A percentile compares a stretch with the other conserved stretches of the same genome.
phyloP scores from a whole-genome alignment of 2,329 filamentous ascomycete genomes.

The Aspergillus aculeatinus region DNA sequence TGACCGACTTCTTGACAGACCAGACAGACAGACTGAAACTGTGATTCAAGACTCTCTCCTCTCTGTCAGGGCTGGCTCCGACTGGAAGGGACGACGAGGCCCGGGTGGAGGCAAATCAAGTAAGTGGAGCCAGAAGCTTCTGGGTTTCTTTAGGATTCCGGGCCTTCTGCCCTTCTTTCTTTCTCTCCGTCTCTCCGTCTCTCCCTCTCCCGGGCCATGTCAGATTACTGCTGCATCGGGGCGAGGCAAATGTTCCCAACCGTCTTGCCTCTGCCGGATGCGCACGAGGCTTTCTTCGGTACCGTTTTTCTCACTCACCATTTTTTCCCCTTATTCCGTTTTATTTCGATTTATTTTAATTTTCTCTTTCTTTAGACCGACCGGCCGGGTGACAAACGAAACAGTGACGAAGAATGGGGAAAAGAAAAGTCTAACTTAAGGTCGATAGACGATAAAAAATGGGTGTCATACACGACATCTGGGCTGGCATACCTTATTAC shows the following conservation, averaged over 20 bases:
- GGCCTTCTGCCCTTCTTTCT: neutral
- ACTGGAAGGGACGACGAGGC: neutral
- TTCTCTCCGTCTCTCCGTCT: neutral
- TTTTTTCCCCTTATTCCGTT: neutral
- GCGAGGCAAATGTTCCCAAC: neutral
- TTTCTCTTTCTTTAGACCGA: neutral
- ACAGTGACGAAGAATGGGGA: neutral
- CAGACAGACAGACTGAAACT: no score
- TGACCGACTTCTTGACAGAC: no score
- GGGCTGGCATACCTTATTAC: neutral
- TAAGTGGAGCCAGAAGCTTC: conserved; percentile 7
- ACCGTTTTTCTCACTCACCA: neutral
- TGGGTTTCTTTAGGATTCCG: conserved; percentile 1
- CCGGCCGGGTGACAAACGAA: neutral
- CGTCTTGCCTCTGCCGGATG: conserved; percentile 5
- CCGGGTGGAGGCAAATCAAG: conserved; percentile 10
- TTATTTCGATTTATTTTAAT: neutral
- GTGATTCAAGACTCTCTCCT: neutral
- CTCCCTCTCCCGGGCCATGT: neutral
- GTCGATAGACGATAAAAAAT: neutral
- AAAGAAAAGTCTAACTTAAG: neutral
- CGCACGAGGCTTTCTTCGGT: conserved; percentile 8
- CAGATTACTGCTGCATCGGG: neutral
- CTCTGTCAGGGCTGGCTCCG: neutral
- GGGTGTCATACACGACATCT: neutral